phyloP scores from a whole-genome alignment of 2,329 filamentous ascomycete genomes.

The Orbilia brochopaga region DNA sequence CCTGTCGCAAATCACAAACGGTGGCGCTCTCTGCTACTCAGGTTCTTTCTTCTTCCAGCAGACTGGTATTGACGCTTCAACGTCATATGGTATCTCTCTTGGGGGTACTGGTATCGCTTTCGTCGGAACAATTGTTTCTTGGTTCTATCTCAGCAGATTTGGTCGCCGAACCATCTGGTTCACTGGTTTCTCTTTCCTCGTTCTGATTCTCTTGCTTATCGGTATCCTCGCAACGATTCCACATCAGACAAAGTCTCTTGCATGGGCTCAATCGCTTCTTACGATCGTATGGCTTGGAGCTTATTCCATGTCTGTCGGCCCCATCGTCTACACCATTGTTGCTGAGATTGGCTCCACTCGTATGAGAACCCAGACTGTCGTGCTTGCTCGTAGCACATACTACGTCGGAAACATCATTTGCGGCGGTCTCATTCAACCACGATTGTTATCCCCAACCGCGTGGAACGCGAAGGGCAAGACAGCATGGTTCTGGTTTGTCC shows the following conservation, averaged over 20 bases:
- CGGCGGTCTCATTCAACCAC: constrained; percentile 58
- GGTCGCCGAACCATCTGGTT: constrained; percentile 61
- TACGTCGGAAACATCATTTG: constrained; percentile 60
- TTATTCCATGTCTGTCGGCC: constrained; percentile 61
- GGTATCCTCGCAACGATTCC: constrained; percentile 59
- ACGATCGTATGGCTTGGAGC: constrained; percentile 60
- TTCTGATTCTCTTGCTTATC: constrained; percentile 60
- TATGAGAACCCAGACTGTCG: constrained; percentile 61
- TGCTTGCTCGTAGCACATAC: constrained; percentile 60
- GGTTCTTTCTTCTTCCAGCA: constrained; percentile 62
- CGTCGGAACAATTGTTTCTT: constrained; percentile 60
- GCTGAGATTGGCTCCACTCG: constrained; percentile 61
- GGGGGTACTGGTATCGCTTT: constrained; percentile 61
- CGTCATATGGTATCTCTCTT: constrained; percentile 60
- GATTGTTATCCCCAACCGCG: constrained; percentile 51
- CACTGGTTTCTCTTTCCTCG: constrained; percentile 58
- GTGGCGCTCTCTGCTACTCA: constrained; percentile 59
- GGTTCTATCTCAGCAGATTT: constrained; percentile 59
- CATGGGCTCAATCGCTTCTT: constrained; percentile 60
- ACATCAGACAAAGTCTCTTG: constrained; percentile 57
- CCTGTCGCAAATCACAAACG: constrained; percentile 59
- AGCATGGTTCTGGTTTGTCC: constrained; percentile 60
- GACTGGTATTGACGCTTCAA: constrained; percentile 57
- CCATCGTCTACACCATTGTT: constrained; percentile 61
- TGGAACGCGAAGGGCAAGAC: constrained; percentile 49